These are phyloP conservation scores for Apiotrichum sp. DNA, from an alignment of 1,284 basidiomycete genomes.

Conservation along the genomic window DNA sequence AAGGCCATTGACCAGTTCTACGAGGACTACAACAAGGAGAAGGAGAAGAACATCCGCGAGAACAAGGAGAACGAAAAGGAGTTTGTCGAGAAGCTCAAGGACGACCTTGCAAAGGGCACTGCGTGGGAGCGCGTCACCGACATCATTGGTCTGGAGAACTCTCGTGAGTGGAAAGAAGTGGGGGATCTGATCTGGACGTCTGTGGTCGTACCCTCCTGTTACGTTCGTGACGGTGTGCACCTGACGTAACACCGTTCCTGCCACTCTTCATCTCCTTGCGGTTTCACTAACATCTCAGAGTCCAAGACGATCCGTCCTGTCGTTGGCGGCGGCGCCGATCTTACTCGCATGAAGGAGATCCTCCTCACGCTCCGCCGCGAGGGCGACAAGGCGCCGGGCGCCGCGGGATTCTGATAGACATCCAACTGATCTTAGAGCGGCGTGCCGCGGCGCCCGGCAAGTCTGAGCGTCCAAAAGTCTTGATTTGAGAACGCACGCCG, in stretches of 20 bases:
- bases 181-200: too few relatives aligned
- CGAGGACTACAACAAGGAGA: conserved; percentile 84
- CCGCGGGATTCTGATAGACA: conserved; percentile 66
- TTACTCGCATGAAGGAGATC: conserved; percentile 86
- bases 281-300: conserved; percentile 43
- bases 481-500: too few relatives aligned
- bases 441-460: background rate
- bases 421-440: background rate
- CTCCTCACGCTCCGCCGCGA: conserved; percentile 77
- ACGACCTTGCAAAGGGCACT: conserved; percentile 79
- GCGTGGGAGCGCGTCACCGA: conserved; percentile 94
- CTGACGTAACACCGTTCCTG: too few relatives aligned
- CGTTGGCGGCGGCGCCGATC: conserved; percentile 81
- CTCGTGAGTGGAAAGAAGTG: conserved; percentile 50
- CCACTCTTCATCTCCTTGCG: background rate
- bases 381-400: conserved; percentile 82
- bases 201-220: too few relatives aligned
- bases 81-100: conserved; percentile 66
- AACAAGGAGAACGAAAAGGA: conserved; percentile 95
- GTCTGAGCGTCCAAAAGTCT: background rate
- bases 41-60: conserved; percentile 85
- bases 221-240: too few relatives aligned
- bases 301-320: conserved; percentile 89
- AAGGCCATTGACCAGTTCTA: conserved; percentile 93
- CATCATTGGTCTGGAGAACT: conserved; percentile 84